These are phyloP conservation scores for Saturnispora halmiae DNA, from an alignment of 805 yeast species.

Conservation along the genomic window DNA sequence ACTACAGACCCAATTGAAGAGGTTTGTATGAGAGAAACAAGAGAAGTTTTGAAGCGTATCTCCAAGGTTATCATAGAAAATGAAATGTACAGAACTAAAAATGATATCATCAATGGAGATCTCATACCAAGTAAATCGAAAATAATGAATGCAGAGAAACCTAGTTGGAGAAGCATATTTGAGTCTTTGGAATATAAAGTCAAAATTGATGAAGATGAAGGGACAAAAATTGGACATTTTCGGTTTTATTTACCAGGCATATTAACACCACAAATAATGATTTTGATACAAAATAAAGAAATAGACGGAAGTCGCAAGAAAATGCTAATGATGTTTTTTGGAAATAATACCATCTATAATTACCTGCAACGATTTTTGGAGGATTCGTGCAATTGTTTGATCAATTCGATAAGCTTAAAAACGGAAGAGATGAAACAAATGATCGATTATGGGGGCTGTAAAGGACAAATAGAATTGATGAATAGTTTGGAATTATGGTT, in stretches of 20 bases:
- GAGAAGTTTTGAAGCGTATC: conserved; percentile 15
- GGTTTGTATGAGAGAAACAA: conserved; percentile 19
- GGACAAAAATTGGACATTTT: conserved; percentile 21
- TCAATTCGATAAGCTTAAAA: background rate
- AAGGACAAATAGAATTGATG: conserved; percentile 5
- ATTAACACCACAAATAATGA: conserved; percentile 23
- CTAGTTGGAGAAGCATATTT: conserved; percentile 19
- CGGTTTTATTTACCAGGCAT: conserved; percentile 23
- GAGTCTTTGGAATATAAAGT: conserved; percentile 19
- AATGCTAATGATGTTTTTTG: conserved; percentile 11
- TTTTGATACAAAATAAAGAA: conserved; percentile 18
- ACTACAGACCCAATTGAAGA: conserved; percentile 15
- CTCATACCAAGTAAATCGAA: background rate
- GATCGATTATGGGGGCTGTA: conserved; percentile 9
- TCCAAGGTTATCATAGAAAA: conserved; percentile 19
- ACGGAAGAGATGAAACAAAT: conserved; percentile 5
- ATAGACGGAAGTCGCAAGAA: background rate
- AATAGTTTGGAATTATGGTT: conserved; percentile 13
- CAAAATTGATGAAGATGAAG: conserved; percentile 16
- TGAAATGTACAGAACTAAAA: conserved; percentile 16
- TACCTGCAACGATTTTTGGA: conserved; percentile 12
- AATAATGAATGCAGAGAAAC: conserved; percentile 12
- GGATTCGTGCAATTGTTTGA: conserved; percentile 3
- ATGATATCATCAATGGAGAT: background rate
- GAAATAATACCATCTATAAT: conserved; percentile 18